These are phyloP conservation scores for Fusarium veterinarium DNA, from an alignment of 2,329 filamentous ascomycete genomes.

Conservation along the genomic window DNA sequence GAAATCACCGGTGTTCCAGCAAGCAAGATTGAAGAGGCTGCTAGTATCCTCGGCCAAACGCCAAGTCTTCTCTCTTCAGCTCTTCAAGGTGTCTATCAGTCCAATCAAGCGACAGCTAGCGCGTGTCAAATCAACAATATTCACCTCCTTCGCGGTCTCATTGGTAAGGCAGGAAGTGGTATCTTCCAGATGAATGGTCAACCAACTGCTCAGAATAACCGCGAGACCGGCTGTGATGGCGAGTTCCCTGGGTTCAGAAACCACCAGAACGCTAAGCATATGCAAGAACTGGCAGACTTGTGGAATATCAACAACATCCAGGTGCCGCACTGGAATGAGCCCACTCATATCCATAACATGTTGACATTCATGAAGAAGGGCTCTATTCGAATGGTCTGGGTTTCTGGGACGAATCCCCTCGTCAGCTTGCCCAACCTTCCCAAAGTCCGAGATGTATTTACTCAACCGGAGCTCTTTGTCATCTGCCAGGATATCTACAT, in stretches of 20 bases:
- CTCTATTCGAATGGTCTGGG: neutral
- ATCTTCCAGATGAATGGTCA: slow-evolving; percentile 4
- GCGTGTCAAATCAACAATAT: slow-evolving; percentile 1
- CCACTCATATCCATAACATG: neutral
- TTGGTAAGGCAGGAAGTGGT: neutral
- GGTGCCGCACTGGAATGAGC: neutral
- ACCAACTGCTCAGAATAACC: neutral
- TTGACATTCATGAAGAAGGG: neutral
- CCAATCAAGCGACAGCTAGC: neutral
- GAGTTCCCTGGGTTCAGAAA: neutral
- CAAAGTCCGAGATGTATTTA: neutral
- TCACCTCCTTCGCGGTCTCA: neutral
- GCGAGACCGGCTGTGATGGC: neutral
- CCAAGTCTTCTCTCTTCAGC: neutral
- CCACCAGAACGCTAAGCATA: neutral
- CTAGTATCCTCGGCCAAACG: neutral
- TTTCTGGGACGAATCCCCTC: neutral
- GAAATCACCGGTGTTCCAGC: neutral
- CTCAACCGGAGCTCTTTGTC: neutral
- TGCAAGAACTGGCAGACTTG: neutral
- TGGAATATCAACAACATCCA: neutral
- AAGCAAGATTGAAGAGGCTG: neutral
- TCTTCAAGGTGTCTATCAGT: neutral
- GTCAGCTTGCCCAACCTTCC: neutral
- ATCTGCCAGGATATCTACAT: neutral